Evolutionary conservation across 2,329 filamentous ascomycete genomes (phyloP).

Genomic region (Scedosporium aurantiacum): DNA sequence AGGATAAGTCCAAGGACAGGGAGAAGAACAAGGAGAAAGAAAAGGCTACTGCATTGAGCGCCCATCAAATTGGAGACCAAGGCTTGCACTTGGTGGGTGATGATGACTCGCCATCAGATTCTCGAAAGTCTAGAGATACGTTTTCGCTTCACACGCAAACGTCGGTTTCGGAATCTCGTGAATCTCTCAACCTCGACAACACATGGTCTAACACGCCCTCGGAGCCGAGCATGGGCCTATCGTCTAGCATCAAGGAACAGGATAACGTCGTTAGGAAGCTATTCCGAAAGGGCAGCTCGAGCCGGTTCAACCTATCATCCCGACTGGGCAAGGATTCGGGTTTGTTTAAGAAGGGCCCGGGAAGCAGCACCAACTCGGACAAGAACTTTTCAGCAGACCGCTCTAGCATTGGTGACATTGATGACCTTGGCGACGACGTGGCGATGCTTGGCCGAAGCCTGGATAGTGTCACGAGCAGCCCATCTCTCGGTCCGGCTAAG

Average conservation of each 20-base stretch:
- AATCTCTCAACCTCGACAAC: conserved; percentile 45
- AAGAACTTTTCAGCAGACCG: conserved; percentile 44
- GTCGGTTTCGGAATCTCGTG: conserved; percentile 49
- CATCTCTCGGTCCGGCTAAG: conserved; percentile 40
- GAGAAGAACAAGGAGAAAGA: conserved; percentile 19
- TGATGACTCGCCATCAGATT: conserved; percentile 40
- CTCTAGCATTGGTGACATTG: conserved; percentile 45
- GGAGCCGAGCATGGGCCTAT: conserved; percentile 28
- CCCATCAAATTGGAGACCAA: conserved; percentile 11
- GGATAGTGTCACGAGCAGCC: conserved; percentile 46
- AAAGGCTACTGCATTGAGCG: conserved; percentile 21
- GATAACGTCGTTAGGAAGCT: conserved; percentile 50
- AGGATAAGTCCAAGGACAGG: conserved; percentile 24
- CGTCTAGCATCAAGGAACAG: conserved; percentile 33
- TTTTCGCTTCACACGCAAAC: conserved; percentile 46
- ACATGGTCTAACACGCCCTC: conserved; percentile 46
- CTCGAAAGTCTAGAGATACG: conserved; percentile 44
- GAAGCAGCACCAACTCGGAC: conserved; percentile 46
- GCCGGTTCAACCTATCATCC: conserved; percentile 53
- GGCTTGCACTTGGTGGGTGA: conserved; percentile 15
- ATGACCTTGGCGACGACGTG: conserved; percentile 38
- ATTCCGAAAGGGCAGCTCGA: conserved; percentile 53
- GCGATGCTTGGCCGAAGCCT: conserved; percentile 36
- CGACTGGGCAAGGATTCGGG: conserved; percentile 41
- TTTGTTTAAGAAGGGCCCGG: conserved; percentile 48